Conservation (phyloP, 1,139 yeast genomes). For the Sugiyamaella paludigena region DNA sequence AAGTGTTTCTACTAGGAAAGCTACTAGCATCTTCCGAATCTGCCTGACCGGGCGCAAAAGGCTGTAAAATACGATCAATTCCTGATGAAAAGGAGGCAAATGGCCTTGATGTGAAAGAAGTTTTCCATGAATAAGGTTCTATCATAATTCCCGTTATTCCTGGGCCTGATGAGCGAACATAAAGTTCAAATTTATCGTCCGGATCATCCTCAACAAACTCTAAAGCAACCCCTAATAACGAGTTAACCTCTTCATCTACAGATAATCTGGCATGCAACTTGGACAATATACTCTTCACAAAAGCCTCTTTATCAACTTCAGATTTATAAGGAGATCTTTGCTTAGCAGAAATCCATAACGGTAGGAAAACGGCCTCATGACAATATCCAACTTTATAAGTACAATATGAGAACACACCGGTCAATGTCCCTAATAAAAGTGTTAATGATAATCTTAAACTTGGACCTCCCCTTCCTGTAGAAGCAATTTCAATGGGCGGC, state of each 20-base stretch:
- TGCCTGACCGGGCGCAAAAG: slow-evolving; percentile 24
- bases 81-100: slow-evolving; percentile 21
- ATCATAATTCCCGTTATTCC: slow-evolving; percentile 26
- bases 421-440: slow-evolving; percentile 11
- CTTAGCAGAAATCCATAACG: slow-evolving; percentile 25
- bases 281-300: slow-evolving; percentile 19
- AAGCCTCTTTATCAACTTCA: slow-evolving; percentile 22
- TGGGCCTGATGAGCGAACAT: slow-evolving; percentile 25
- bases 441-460: slow-evolving; percentile 8
- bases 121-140: slow-evolving; percentile 20
- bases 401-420: slow-evolving; percentile 20
- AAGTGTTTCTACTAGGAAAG: slow-evolving; percentile 11
- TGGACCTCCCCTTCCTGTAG: slow-evolving; percentile 1
- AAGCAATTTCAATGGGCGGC: too few relatives aligned
- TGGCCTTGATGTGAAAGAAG: slow-evolving; percentile 22
- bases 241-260: slow-evolving; percentile 27
- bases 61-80: slow-evolving; percentile 23
- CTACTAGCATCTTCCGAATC: slow-evolving; percentile 24
- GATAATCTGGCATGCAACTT: slow-evolving; percentile 24
- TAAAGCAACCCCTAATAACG: slow-evolving; percentile 23
- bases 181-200: slow-evolving; percentile 18
- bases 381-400: slow-evolving; percentile 23
- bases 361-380: slow-evolving; percentile 25
- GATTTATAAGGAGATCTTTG: slow-evolving; percentile 23
- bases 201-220: slow-evolving; percentile 13